A percentile compares a stretch with the other conserved stretches of the same genome.
Evolutionary conservation across 768 basidiomycete species (phyloP).

Genomic region (Leccinum arenicola): DNA sequence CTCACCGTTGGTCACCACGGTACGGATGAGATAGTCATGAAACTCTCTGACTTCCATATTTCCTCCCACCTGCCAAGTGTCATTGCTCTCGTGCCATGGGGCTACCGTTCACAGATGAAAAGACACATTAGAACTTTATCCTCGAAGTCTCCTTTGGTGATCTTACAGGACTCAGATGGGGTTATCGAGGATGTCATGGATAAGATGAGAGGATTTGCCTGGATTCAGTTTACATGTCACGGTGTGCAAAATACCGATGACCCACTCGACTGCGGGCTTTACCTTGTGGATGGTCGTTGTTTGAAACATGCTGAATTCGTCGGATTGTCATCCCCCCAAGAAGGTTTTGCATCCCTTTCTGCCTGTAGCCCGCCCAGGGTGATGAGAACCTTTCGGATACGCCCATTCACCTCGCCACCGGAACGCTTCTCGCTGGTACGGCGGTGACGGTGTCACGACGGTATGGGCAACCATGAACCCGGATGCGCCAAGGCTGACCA

Average conservation of each 20-base stretch:
- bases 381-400: neutral
- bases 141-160: neutral
- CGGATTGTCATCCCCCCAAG: conserved; percentile 8
- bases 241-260: conserved; percentile 16
- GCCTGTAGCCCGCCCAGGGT: neutral
- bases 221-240: conserved; percentile 34
- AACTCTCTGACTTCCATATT: neutral
- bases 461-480: neutral
- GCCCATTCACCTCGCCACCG: neutral
- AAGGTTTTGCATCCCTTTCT: conserved; percentile 25
- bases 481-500: neutral
- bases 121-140: neutral
- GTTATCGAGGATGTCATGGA: neutral
- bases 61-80: neutral
- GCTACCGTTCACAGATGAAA: neutral
- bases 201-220: neutral
- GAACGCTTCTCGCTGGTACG: neutral
- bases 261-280: conserved; percentile 23
- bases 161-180: neutral
- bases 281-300: neutral
- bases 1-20: neutral
- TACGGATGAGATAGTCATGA: neutral
- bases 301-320: neutral
- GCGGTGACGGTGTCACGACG: neutral
- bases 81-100: neutral